Conservation (phyloP, 1,284 basidiomycete genomes). For the Trametes hirsuta region DNA sequence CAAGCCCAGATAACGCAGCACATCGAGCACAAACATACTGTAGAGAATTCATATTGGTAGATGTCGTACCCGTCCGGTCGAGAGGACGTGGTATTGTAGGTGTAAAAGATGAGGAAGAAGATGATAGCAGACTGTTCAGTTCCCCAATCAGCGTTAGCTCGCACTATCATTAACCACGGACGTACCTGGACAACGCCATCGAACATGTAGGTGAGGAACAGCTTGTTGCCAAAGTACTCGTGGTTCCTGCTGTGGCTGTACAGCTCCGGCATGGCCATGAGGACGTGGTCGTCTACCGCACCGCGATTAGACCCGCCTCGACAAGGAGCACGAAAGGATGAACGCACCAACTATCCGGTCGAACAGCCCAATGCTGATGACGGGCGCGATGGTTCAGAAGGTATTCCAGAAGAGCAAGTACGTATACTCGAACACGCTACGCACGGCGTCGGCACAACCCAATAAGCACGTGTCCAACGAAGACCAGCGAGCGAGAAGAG, state of each 20-base stretch:
- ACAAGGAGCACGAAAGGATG: neutral
- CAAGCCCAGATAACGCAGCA: neutral
- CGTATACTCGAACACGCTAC: constrained; percentile 87
- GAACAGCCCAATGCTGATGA: constrained; percentile 96
- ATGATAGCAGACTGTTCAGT: constrained; percentile 92
- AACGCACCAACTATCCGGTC: constrained; percentile 85
- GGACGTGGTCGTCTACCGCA: constrained; percentile 76
- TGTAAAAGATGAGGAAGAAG: constrained; percentile 87
- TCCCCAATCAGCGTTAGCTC: too few species aligned
- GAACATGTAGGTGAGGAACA: constrained; percentile 85
- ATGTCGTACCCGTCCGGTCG: constrained; percentile 84
- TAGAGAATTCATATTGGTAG: constrained; percentile 86
- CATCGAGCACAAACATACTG: constrained; percentile 45
- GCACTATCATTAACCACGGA: too few species aligned
- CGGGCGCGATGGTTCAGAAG: constrained; percentile 95
- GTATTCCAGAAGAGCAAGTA: constrained; percentile 99
- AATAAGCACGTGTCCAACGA: constrained; percentile 4
- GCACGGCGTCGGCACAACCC: too few species aligned
- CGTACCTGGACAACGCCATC: constrained; percentile 88
- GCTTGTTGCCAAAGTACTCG: constrained; percentile 80
- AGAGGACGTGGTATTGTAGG: constrained; percentile 78
- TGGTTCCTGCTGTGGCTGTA: constrained; percentile 86
- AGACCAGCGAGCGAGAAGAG: constrained; percentile 19
- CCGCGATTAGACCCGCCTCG: neutral
- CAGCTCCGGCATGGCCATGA: constrained; percentile 94